Evolutionary conservation across 768 basidiomycete species (phyloP).

Genomic region (Podaxis sp.): DNA sequence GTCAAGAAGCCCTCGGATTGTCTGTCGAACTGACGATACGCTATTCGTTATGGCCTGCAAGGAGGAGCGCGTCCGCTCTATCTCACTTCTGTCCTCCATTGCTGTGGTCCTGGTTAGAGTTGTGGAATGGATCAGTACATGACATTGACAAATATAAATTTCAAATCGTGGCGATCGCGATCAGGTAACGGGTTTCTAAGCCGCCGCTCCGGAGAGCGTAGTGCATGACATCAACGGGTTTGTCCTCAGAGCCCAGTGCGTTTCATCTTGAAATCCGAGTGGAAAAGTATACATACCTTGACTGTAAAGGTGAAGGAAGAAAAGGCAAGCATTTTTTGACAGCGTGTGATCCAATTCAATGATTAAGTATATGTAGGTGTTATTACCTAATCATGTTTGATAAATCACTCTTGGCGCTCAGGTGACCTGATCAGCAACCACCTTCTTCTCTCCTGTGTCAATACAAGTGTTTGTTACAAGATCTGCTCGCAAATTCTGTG

Average conservation of each 20-base stretch:
- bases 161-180: constrained; percentile 7
- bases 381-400: constrained; percentile 3
- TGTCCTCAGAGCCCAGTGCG: constrained; percentile 60
- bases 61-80: constrained; percentile 27
- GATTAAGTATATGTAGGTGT: neutral
- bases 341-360: neutral
- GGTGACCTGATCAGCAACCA: neutral
- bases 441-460: neutral
- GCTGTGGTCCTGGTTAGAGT: constrained; percentile 16
- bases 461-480: constrained; percentile 3
- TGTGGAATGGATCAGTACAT: constrained; percentile 7
- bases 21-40: constrained; percentile 58
- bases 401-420: no score
- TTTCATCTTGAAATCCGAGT: constrained; percentile 41
- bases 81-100: constrained; percentile 23
- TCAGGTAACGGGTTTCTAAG: constrained; percentile 57
- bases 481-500: neutral
- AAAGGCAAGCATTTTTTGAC: constrained; percentile 4
- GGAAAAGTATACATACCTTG: constrained; percentile 14
- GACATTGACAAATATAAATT: constrained; percentile 19
- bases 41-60: constrained; percentile 62
- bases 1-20: constrained; percentile 52
- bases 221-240: constrained; percentile 42
- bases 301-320: neutral
- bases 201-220: constrained; percentile 48